These are phyloP conservation scores for Aquanectria penicillioides DNA, from an alignment of 2,329 filamentous ascomycete genomes.

Conservation along the genomic window DNA sequence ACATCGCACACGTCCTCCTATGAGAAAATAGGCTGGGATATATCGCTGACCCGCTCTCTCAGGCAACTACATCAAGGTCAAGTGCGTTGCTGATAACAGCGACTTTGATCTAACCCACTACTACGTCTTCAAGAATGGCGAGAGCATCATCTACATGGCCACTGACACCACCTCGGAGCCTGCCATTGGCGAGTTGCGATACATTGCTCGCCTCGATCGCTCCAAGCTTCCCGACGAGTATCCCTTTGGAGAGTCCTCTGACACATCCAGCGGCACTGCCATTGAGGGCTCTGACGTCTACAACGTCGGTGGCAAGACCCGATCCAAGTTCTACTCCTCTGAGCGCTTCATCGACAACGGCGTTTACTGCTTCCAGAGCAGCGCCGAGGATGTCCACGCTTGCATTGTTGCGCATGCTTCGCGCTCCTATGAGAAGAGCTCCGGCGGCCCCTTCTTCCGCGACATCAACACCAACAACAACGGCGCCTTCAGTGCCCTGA, in stretches of 20 bases:
- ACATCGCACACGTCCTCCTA: not conserved
- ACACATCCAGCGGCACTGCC: constrained; percentile 60
- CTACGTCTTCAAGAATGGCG: constrained; percentile 68
- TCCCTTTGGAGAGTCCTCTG: constrained; percentile 65
- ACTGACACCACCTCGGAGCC: constrained; percentile 70
- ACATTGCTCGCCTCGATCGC: constrained; percentile 68
- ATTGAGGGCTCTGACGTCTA: constrained; percentile 70
- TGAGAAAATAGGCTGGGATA: not conserved
- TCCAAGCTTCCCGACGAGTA: constrained; percentile 61
- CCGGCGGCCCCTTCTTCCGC: constrained; percentile 73
- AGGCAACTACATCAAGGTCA: constrained; percentile 67
- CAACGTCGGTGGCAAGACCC: constrained; percentile 68
- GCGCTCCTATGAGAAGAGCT: constrained; percentile 64
- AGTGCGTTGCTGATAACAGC: constrained; percentile 64
- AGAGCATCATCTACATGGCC: constrained; percentile 68
- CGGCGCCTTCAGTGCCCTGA: constrained; percentile 65
- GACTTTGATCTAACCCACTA: constrained; percentile 66
- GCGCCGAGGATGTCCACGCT: constrained; percentile 59
- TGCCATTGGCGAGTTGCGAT: constrained; percentile 68
- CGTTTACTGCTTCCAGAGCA: constrained; percentile 68
- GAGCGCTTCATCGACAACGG: constrained; percentile 76
- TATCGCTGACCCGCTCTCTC: not conserved
- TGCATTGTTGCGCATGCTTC: constrained; percentile 66
- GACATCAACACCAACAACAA: constrained; percentile 75
- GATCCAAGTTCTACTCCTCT: constrained; percentile 76